Evolutionary conservation across 805 yeast species (phyloP).

Genomic region (Suhomyces xylopsoci): DNA sequence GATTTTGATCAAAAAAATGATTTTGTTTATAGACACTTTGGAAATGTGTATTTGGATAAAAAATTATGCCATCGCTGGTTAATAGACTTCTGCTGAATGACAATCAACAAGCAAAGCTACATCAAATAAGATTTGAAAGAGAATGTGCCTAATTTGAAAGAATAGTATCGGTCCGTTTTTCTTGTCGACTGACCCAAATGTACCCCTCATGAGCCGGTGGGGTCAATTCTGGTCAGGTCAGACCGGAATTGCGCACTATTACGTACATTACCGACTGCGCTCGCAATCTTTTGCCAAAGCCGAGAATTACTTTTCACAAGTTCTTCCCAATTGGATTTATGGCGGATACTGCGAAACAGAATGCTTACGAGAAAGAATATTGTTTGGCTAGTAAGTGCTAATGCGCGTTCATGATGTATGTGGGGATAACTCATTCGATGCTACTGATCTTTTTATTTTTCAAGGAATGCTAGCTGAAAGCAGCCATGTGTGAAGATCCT

Average conservation of each 20-base stretch:
- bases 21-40: background rate
- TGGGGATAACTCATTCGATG: background rate
- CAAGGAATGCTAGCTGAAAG: background rate
- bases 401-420: background rate
- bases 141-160: background rate
- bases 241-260: background rate
- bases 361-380: background rate
- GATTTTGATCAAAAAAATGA: background rate
- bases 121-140: background rate
- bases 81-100: background rate
- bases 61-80: background rate
- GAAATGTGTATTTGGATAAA: background rate
- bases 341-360: background rate
- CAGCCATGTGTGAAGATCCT: background rate
- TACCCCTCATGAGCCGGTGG: background rate
- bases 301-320: background rate
- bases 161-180: background rate
- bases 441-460: background rate
- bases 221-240: background rate
- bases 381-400: background rate
- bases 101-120: background rate
- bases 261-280: background rate
- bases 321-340: background rate
- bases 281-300: background rate
- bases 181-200: background rate